These are phyloP conservation scores for Emergomyces orientalis DNA, from an alignment of 2,329 filamentous ascomycete species.

Conservation along the genomic window DNA sequence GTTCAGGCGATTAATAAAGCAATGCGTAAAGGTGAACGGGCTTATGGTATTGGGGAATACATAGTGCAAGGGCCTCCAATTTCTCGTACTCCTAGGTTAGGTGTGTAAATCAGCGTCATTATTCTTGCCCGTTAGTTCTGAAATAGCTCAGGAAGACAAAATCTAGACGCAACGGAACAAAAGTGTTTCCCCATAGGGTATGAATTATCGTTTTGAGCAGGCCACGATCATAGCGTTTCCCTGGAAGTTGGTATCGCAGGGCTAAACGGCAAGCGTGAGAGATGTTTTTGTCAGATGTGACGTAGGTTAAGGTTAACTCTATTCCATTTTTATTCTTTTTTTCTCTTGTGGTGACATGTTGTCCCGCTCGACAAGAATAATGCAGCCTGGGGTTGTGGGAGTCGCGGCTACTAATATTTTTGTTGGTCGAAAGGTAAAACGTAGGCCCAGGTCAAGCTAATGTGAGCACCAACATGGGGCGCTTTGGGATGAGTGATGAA, in stretches of 20 bases:
- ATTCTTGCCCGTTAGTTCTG: not conserved
- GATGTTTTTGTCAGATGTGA: not conserved
- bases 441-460: not conserved
- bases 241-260: not conserved
- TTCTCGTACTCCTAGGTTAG: not conserved
- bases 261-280: not conserved
- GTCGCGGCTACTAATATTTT: not conserved
- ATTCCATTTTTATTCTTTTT: not conserved
- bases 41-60: not conserved
- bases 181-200: too few relatives aligned
- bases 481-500: not conserved
- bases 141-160: not conserved
- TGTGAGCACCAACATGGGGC: not conserved
- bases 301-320: not conserved
- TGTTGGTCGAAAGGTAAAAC: not conserved
- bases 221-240: not conserved
- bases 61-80: not conserved
- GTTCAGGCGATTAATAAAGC: not conserved
- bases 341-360: not conserved
- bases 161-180: not conserved
- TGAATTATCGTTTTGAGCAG: not conserved
- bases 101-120: not conserved
- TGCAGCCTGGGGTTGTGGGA: not conserved
- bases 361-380: not conserved
- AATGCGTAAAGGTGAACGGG: not conserved